phyloP scores from a whole-genome alignment of 1,139 yeast species.

The Sugiyamaella paludigena region DNA sequence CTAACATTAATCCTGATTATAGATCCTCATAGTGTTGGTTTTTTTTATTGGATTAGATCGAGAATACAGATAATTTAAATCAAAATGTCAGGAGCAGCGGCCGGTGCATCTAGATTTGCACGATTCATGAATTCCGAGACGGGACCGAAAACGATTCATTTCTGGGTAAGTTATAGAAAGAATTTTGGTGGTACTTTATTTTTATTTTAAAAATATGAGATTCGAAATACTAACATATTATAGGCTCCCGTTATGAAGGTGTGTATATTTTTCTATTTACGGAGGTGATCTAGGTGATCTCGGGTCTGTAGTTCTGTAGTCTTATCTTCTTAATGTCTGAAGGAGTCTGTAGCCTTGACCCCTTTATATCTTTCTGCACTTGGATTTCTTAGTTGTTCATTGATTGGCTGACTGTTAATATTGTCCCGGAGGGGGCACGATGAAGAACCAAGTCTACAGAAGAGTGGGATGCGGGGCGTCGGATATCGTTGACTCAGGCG shows the following conservation, averaged over 20 bases:
- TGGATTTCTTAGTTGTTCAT: no score
- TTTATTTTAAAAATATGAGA: background rate
- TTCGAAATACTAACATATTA: slow-evolving; percentile 2
- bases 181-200: background rate
- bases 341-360: no score
- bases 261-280: slow-evolving; percentile 5
- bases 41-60: background rate
- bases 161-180: slow-evolving; percentile 56
- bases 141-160: slow-evolving; percentile 93
- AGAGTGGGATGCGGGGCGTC: no score
- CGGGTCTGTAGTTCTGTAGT: no score
- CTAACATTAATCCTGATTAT: no score
- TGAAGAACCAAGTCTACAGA: no score
- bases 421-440: no score
- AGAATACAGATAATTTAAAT: background rate
- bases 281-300: slow-evolving; percentile 2
- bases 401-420: no score
- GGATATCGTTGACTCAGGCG: no score
- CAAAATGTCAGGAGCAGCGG: slow-evolving; percentile 47
- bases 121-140: slow-evolving; percentile 81
- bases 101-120: slow-evolving; percentile 46
- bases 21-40: no score
- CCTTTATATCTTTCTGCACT: no score
- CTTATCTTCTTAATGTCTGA: no score
- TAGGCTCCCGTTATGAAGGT: slow-evolving; percentile 55